Evolutionary conservation across 345 rosid species (phyloP).

Genomic region (Ailanthus altissimus): DNA sequence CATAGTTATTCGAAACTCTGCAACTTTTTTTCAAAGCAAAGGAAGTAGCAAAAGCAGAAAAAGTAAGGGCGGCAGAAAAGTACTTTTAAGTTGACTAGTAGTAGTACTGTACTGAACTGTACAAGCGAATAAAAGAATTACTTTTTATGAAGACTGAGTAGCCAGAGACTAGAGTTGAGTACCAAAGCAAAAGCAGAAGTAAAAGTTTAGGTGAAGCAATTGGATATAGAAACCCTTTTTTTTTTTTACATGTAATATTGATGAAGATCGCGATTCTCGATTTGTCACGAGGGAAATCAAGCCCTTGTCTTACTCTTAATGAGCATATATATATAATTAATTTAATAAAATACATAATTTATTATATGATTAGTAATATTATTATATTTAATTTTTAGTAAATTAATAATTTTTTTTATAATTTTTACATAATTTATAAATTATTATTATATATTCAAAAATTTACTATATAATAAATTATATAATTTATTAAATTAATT

Average conservation of each 20-base stretch:
- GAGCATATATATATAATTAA: too few relatives aligned
- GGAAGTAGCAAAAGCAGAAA: background rate
- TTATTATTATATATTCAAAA: too few relatives aligned
- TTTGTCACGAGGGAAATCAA: constrained; percentile 20
- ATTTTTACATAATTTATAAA: too few relatives aligned
- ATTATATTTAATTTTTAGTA: too few relatives aligned
- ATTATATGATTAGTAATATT: too few relatives aligned
- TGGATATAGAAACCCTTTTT: background rate
- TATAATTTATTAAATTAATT: too few relatives aligned
- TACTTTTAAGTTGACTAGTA: background rate
- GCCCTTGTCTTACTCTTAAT: constrained; percentile 26
- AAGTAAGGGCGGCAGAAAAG: background rate
- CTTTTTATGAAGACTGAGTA: too few relatives aligned
- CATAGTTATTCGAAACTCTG: background rate
- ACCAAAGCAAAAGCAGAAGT: background rate
- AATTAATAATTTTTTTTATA: too few relatives aligned
- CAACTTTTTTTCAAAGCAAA: background rate
- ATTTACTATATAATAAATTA: too few relatives aligned
- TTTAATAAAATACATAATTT: too few relatives aligned
- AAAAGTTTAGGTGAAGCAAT: background rate
- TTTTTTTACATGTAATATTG: too few relatives aligned
- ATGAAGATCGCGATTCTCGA: too few relatives aligned
- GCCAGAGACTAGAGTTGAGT: background rate
- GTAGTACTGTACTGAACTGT: background rate
- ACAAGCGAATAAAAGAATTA: background rate